Evolutionary conservation across 208 protist species (phyloP).

Genomic region (Crithidia sp.): DNA sequence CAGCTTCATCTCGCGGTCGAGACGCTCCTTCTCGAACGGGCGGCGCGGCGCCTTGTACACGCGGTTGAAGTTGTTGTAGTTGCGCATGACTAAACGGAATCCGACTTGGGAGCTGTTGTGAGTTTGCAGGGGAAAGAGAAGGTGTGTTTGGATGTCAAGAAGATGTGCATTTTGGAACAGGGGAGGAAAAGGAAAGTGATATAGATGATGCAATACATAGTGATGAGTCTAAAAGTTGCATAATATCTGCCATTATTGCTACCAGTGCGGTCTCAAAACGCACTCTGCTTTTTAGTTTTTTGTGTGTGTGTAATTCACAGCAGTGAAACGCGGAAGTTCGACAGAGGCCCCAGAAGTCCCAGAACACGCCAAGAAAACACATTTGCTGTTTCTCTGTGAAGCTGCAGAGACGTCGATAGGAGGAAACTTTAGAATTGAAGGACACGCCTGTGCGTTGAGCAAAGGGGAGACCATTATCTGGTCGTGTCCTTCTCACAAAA

Average conservation of each 20-base stretch:
- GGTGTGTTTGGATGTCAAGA: not conserved
- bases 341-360: too few relatives aligned
- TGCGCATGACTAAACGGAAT: constrained; percentile 68
- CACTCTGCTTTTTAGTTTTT: too few relatives aligned
- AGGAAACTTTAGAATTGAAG: too few relatives aligned
- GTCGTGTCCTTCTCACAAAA: not conserved
- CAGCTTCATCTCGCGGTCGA: constrained; percentile 99
- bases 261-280: too few relatives aligned
- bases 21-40: constrained; percentile 99
- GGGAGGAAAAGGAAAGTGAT: constrained; percentile 4
- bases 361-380: too few relatives aligned
- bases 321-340: too few relatives aligned
- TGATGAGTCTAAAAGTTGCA: not conserved
- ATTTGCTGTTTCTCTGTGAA: too few relatives aligned
- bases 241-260: not conserved
- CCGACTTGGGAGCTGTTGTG: constrained; percentile 9
- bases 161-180: not conserved
- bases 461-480: too few relatives aligned
- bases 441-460: too few relatives aligned
- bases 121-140: not conserved
- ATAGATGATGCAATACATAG: constrained; percentile 10
- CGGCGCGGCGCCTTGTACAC: constrained; percentile 97
- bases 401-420: too few relatives aligned
- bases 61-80: constrained; percentile 97
- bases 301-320: too few relatives aligned